These are phyloP conservation scores for Eucalyptus sp. DNA, from an alignment of 345 rosid species.

Conservation along the genomic window DNA sequence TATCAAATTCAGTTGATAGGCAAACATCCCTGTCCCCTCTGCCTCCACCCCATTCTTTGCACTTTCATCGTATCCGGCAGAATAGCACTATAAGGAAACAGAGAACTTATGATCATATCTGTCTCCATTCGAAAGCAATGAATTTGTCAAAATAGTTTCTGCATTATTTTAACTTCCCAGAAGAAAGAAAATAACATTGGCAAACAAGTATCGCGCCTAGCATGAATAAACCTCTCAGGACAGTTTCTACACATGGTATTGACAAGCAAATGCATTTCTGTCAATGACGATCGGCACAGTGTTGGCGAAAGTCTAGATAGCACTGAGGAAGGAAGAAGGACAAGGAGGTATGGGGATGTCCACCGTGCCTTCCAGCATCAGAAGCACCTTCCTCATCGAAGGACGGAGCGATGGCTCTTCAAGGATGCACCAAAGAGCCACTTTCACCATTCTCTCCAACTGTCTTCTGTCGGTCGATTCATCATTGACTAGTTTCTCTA, in stretches of 20 bases:
- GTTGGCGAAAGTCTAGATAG: background rate
- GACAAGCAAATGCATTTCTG: background rate
- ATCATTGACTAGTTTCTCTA: background rate
- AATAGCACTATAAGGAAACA: background rate
- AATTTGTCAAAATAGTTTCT: background rate
- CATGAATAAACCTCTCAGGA: background rate
- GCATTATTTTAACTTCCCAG: background rate
- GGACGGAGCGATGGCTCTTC: conserved; percentile 3
- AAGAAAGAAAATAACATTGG: background rate
- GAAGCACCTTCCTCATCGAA: conserved; percentile 4
- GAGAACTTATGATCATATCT: background rate
- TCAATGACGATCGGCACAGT: background rate
- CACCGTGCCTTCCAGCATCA: conserved; percentile 5
- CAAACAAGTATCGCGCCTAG: background rate
- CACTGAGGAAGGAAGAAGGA: background rate
- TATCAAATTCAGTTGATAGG: too few relatives aligned
- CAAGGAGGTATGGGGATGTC: conserved; percentile 1
- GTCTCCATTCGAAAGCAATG: background rate
- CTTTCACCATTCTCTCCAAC: conserved; percentile 1
- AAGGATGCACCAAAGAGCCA: conserved; percentile 5
- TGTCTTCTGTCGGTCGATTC: conserved; percentile 1
- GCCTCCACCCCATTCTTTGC: too few relatives aligned
- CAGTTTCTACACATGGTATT: background rate
- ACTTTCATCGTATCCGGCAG: background rate
- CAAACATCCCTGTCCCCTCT: too few relatives aligned